Evolutionary conservation across 305 asterid genomes (phyloP).

Genomic region (Solanum chacoense): DNA sequence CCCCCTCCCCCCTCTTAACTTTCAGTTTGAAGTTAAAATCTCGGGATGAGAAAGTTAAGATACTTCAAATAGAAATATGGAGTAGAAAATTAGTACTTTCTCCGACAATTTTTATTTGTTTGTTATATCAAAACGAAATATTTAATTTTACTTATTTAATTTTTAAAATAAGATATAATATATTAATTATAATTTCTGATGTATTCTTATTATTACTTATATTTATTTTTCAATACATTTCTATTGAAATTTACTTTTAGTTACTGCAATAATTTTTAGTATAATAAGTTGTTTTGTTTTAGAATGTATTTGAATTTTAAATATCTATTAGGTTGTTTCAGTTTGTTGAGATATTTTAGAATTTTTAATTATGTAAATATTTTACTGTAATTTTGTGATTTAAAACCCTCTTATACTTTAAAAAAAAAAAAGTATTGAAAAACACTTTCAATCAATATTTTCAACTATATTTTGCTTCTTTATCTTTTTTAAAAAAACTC

Average conservation of each 20-base stretch:
- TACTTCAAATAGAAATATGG: background rate
- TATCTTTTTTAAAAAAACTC: too few relatives aligned
- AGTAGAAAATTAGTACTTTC: background rate
- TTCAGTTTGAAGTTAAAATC: background rate
- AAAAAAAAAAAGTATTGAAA: background rate
- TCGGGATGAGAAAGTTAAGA: background rate
- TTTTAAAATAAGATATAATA: too few relatives aligned
- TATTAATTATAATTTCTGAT: too few relatives aligned
- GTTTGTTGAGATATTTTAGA: background rate
- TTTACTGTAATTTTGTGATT: too few relatives aligned
- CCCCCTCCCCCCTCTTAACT: background rate
- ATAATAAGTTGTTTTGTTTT: background rate
- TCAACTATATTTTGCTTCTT: background rate
- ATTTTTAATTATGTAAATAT: background rate
- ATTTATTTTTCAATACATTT: too few relatives aligned
- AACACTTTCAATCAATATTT: background rate
- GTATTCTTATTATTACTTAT: too few relatives aligned
- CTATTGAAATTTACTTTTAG: background rate
- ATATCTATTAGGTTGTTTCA: background rate
- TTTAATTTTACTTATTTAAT: too few relatives aligned
- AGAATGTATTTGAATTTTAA: background rate
- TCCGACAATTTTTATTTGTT: too few relatives aligned
- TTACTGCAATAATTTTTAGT: background rate
- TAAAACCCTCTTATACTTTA: background rate
- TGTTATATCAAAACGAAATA: too few relatives aligned